Evolutionary conservation across 2,329 filamentous ascomycete genomes (phyloP).

Genomic region (Penicillium oxalicum): DNA sequence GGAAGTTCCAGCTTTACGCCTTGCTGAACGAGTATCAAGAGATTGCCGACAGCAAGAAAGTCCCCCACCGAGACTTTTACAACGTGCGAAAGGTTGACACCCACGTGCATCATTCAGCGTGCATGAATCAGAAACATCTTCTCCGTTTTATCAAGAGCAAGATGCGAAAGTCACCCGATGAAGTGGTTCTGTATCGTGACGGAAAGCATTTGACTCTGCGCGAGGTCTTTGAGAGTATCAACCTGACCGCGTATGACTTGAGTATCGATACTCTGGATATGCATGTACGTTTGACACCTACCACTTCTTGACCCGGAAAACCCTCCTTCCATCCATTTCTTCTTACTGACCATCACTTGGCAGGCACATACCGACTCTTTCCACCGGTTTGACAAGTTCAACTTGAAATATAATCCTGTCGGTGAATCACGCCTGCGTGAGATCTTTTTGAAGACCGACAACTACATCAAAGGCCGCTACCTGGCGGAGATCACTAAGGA

Average conservation of each 20-base stretch:
- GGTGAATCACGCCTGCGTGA: conserved; percentile 91
- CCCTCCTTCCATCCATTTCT: not conserved
- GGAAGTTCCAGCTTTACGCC: conserved; percentile 91
- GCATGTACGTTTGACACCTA: conserved; percentile 59
- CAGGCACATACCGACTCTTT: conserved; percentile 95
- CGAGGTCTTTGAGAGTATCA: conserved; percentile 96
- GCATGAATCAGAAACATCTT: conserved; percentile 99
- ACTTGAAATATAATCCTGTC: conserved; percentile 96
- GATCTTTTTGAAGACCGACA: conserved; percentile 99
- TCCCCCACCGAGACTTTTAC: conserved; percentile 97
- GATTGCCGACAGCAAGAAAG: conserved; percentile 94
- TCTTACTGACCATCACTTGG: conserved; percentile 7
- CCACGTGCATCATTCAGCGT: conserved; percentile 97
- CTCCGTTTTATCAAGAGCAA: conserved; percentile 99
- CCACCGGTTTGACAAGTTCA: conserved; percentile 99
- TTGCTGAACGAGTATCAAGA: conserved; percentile 96
- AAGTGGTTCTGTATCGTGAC: conserved; percentile 87
- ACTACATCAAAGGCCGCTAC: conserved; percentile 92
- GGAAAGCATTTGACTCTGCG: conserved; percentile 83
- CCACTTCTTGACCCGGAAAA: not conserved
- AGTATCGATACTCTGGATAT: conserved; percentile 98
- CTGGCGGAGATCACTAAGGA: conserved; percentile 97
- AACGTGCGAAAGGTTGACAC: conserved; percentile 98
- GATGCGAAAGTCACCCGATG: conserved; percentile 96
- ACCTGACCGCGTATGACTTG: conserved; percentile 91